A percentile compares a stretch with the other conserved stretches of the same genome.
Conservation (phyloP, 2,329 filamentous ascomycete species). For the Ramularia collo-cygni region DNA sequence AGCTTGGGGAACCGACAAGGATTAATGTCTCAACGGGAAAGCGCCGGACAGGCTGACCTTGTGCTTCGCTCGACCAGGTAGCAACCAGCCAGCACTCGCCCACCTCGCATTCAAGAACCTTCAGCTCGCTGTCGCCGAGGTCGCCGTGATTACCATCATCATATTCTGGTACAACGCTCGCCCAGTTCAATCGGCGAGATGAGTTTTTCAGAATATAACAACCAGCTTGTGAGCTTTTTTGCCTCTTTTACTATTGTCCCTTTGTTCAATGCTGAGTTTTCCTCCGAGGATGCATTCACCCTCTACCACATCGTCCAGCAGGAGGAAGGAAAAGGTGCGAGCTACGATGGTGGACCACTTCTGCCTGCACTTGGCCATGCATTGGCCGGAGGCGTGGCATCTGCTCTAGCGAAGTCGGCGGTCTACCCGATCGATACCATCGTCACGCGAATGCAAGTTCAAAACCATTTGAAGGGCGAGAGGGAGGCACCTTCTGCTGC, state of each 20-base stretch:
- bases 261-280: slow-evolving; percentile 15
- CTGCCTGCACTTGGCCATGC: slow-evolving; percentile 76
- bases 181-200: slow-evolving; percentile 5
- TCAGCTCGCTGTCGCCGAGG: no score
- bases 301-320: slow-evolving; percentile 26
- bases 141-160: no score
- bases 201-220: slow-evolving; percentile 18
- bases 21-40: no score
- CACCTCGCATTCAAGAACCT: no score
- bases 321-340: slow-evolving; percentile 4
- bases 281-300: slow-evolving; percentile 26
- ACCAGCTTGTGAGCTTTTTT: slow-evolving; percentile 20
- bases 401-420: slow-evolving; percentile 68
- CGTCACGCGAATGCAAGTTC: slow-evolving; percentile 74
- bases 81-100: no score
- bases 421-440: slow-evolving; percentile 79
- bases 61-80: no score
- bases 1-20: no score
- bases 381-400: slow-evolving; percentile 68
- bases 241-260: slow-evolving; percentile 8
- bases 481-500: slow-evolving; percentile 29
- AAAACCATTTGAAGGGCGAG: slow-evolving; percentile 50
- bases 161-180: slow-evolving; percentile 8
- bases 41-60: no score
- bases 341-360: slow-evolving; percentile 32